A percentile compares a stretch with the other conserved stretches of the same genome.
Evolutionary conservation across 2,329 filamentous ascomycete genomes (phyloP).

Genomic region (Venturia pyrina): DNA sequence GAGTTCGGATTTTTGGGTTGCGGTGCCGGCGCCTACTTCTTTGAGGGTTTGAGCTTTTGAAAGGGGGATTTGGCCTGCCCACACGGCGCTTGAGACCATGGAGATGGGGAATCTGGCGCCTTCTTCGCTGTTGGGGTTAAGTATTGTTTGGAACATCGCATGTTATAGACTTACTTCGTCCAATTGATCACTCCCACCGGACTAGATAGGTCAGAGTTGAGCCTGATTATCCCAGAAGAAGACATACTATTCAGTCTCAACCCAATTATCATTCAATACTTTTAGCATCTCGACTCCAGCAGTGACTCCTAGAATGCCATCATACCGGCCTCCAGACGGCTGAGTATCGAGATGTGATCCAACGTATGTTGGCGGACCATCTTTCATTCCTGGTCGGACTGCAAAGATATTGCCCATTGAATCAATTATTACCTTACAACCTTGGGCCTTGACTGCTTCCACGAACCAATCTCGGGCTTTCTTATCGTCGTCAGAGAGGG

Average conservation of each 20-base stretch:
- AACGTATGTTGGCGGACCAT: constrained; percentile 55
- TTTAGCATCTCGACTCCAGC: constrained; percentile 65
- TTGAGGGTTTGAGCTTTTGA: constrained; percentile 50
- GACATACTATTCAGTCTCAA: constrained; percentile 51
- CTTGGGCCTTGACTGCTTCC: constrained; percentile 49
- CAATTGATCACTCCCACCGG: constrained; percentile 68
- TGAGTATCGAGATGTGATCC: constrained; percentile 55
- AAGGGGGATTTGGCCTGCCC: constrained; percentile 58
- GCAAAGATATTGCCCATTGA: constrained; percentile 77
- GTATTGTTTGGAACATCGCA: not conserved
- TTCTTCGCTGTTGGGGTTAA: constrained; percentile 53
- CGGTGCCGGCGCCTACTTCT: constrained; percentile 51
- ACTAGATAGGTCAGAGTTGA: not conserved
- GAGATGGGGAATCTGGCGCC: constrained; percentile 69
- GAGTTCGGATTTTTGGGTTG: constrained; percentile 59
- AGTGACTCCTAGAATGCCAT: constrained; percentile 66
- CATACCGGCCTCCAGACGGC: constrained; percentile 56
- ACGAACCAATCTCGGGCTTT: constrained; percentile 67
- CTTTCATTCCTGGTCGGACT: constrained; percentile 51
- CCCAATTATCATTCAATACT: constrained; percentile 54
- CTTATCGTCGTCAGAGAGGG: constrained; percentile 62
- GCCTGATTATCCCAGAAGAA: not conserved
- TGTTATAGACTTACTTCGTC: constrained; percentile 49
- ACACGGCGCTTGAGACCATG: constrained; percentile 67
- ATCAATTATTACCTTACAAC: constrained; percentile 59